Evolutionary conservation across 2,329 filamentous ascomycete genomes (phyloP).

Genomic region (Fusarium sp.): DNA sequence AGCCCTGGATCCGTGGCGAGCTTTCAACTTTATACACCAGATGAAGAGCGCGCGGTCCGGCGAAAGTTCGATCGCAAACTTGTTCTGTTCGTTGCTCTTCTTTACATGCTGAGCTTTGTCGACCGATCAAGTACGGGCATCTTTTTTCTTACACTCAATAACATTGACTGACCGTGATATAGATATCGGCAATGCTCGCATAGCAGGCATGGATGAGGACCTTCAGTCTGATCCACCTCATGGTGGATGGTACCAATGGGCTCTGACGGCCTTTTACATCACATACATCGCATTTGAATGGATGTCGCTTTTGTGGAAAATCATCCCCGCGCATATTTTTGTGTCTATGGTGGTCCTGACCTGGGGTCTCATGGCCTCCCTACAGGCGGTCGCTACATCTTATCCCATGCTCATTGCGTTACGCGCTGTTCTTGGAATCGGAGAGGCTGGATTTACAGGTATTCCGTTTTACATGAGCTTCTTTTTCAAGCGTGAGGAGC

Average conservation of each 20-base stretch:
- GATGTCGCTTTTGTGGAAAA: conserved; percentile 73
- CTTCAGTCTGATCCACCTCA: conserved; percentile 64
- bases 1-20: conserved; percentile 54
- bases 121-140: conserved; percentile 81
- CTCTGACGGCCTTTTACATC: conserved; percentile 72
- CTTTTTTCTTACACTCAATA: not conserved
- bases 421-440: conserved; percentile 70
- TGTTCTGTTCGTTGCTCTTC: conserved; percentile 82
- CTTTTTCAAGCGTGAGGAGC: conserved; percentile 75
- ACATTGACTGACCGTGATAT: not conserved
- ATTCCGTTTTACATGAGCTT: conserved; percentile 75
- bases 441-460: conserved; percentile 75
- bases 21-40: conserved; percentile 63
- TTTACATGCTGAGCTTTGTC: conserved; percentile 88
- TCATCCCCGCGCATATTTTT: conserved; percentile 72
- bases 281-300: conserved; percentile 75
- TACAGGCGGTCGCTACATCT: conserved; percentile 76
- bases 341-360: conserved; percentile 74
- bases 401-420: conserved; percentile 71
- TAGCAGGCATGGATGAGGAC: conserved; percentile 74
- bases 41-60: conserved; percentile 80
- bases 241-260: conserved; percentile 69
- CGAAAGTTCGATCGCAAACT: conserved; percentile 82
- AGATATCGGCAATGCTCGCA: conserved; percentile 74
- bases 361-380: conserved; percentile 83